A percentile compares a stretch with the other conserved stretches of the same genome.
phyloP scores from a whole-genome alignment of 1,284 basidiomycete genomes.

The Butyriboletus regius region DNA sequence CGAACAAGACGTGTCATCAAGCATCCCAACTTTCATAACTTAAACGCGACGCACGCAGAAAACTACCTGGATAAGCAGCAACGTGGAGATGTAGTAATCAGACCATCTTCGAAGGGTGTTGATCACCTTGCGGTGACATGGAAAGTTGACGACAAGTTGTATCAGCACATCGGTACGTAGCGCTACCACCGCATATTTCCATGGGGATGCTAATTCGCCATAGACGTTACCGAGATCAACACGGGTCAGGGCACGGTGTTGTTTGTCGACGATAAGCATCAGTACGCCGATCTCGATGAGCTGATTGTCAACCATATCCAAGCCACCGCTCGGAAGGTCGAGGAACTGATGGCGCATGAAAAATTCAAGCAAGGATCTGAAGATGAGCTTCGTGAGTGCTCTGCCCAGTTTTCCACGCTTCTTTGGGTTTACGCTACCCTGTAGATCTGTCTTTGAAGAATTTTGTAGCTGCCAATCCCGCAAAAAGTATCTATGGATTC shows the following conservation, averaged over 20 bases:
- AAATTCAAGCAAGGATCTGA: constrained; percentile 88
- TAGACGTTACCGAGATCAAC: constrained; percentile 88
- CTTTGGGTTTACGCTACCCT: background rate
- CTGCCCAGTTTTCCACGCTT: background rate
- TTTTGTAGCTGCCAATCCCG: constrained; percentile 86
- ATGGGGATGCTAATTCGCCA: constrained; percentile 6
- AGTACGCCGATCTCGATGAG: constrained; percentile 93
- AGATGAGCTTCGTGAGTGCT: constrained; percentile 76
- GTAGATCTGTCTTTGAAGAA: constrained; percentile 84
- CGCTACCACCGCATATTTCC: background rate
- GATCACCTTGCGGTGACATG: constrained; percentile 97
- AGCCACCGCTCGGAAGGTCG: constrained; percentile 88
- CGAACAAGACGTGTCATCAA: constrained; percentile 83
- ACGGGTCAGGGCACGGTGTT: constrained; percentile 67
- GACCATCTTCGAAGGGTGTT: constrained; percentile 89
- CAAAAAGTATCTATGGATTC: constrained; percentile 93
- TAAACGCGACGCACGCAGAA: constrained; percentile 88
- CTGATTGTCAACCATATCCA: constrained; percentile 95
- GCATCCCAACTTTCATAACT: constrained; percentile 97
- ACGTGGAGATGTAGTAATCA: constrained; percentile 89
- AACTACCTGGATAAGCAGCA: constrained; percentile 83
- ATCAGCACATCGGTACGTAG: constrained; percentile 86
- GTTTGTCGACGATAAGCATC: constrained; percentile 74
- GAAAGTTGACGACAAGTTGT: constrained; percentile 96
- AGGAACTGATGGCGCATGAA: constrained; percentile 92